These are phyloP conservation scores for Clavispora carvajalis DNA, from an alignment of 805 yeast species.

Conservation along the genomic window DNA sequence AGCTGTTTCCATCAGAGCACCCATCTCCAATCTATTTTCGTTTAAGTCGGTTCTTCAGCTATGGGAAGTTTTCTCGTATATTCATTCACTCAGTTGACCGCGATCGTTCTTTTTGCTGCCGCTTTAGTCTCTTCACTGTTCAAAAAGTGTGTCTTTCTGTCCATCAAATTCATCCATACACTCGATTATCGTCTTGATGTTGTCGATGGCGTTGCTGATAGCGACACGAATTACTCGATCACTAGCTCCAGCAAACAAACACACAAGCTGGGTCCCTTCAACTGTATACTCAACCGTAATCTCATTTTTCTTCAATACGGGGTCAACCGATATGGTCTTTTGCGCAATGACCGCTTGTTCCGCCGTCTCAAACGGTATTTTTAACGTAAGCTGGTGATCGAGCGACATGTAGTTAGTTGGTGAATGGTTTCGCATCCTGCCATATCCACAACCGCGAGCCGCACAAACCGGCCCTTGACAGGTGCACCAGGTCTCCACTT, in stretches of 20 bases:
- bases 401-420: slow-evolving; percentile 2
- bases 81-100: too few species aligned
- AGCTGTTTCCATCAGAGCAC: too few species aligned
- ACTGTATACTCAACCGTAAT: slow-evolving; percentile 43
- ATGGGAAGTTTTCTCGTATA: too few species aligned
- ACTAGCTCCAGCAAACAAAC: slow-evolving; percentile 54
- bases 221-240: slow-evolving; percentile 81
- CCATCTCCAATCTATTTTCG: too few species aligned
- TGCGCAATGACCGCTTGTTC: slow-evolving; percentile 62
- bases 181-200: slow-evolving; percentile 70
- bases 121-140: background rate
- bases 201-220: slow-evolving; percentile 74
- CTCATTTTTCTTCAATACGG: slow-evolving; percentile 69
- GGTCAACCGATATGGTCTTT: slow-evolving; percentile 67
- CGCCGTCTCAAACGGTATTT: slow-evolving; percentile 57
- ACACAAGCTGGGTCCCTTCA: slow-evolving; percentile 32
- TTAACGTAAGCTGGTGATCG: slow-evolving; percentile 27
- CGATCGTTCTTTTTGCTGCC: too few species aligned
- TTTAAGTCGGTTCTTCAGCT: too few species aligned
- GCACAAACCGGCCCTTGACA: too few species aligned
- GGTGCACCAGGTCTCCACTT: too few species aligned
- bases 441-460: background rate
- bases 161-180: slow-evolving; percentile 69
- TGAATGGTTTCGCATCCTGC: background rate
- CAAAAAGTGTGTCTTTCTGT: slow-evolving; percentile 14